Evolutionary conservation across 768 basidiomycete species (phyloP), one percentile per base, ranked within the genome.

Genomic region (Hortiboletus flavorubellus): DNA sequence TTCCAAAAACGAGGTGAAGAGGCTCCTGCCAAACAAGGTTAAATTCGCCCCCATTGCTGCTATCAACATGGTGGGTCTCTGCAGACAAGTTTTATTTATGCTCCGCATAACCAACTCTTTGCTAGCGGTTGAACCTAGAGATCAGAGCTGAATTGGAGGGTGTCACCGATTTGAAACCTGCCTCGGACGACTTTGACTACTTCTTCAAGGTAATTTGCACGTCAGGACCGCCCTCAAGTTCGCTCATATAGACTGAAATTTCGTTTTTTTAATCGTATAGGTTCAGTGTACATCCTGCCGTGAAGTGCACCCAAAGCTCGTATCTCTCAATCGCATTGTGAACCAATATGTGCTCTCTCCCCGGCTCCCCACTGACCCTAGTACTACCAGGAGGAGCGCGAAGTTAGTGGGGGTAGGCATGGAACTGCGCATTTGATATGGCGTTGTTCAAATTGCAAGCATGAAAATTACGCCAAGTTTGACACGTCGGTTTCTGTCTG

Each of bases 71-170:
- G 83, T 84, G 62, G 71, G 82, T 76, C 23, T 43, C 50, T 41
- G 30, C 39, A 42, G 18, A 39, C 38, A 18, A 30, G 45, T 33
- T 2, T 43, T 16, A 21, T 2, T 43, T 16, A 21, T 29, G 21
- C n/a, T 10, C 51, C 14, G 37, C 39, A 48, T 46, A 15, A 46
- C 57, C 35, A 50, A 46, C 15, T 35, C 14, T 37, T 50, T 35
- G 18, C 29, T 44, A 87, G 86, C 79, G 74, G 53, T 76, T 90
- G 14, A 74, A 76, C 56, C 74, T 89, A 31, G 86, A 83, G 44
- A 87, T 90, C 68, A 84, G 85, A 72, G 91, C 91, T 11, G 87
- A 89, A 4, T 78, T 93, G 42, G 89, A 93, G 68, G 86, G 88
- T 60, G 83, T 92, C 56, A 87, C 89, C 9, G 75, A 82, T 61